Evolutionary conservation across 2,329 filamentous ascomycete genomes (phyloP).

Genomic region (Gliomastix tumulicola): DNA sequence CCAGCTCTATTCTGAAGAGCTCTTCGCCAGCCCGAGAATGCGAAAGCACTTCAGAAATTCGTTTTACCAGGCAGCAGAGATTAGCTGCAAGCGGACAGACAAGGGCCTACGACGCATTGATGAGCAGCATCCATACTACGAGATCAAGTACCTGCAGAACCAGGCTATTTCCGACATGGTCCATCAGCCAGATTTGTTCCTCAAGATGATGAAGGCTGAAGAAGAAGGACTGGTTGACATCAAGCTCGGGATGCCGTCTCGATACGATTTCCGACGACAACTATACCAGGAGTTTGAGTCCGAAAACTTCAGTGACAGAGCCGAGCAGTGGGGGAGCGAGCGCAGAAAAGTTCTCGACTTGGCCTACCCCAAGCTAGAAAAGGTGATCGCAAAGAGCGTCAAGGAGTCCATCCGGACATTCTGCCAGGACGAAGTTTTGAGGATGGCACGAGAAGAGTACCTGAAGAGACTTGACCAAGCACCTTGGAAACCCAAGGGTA

Average conservation of each 20-base stretch:
- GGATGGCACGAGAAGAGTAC: slow-evolving; percentile 81
- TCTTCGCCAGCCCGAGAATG: slow-evolving; percentile 82
- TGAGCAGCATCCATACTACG: slow-evolving; percentile 92
- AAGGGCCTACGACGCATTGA: slow-evolving; percentile 92
- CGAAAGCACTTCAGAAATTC: slow-evolving; percentile 77
- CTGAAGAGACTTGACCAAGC: slow-evolving; percentile 88
- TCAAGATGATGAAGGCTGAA: slow-evolving; percentile 97
- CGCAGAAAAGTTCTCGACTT: slow-evolving; percentile 77
- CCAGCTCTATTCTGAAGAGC: slow-evolving; percentile 84
- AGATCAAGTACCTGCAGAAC: slow-evolving; percentile 92
- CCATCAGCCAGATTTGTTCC: slow-evolving; percentile 77
- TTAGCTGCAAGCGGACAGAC: slow-evolving; percentile 86
- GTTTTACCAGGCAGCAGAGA: slow-evolving; percentile 76
- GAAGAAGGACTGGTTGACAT: slow-evolving; percentile 90
- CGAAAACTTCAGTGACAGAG: slow-evolving; percentile 90
- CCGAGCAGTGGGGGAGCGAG: slow-evolving; percentile 90
- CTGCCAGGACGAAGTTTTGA: slow-evolving; percentile 89
- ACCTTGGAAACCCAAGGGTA: slow-evolving; percentile 89
- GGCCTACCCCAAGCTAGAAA: slow-evolving; percentile 75
- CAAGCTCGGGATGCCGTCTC: slow-evolving; percentile 67
- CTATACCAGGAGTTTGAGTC: slow-evolving; percentile 82
- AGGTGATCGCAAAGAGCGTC: slow-evolving; percentile 80
- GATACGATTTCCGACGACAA: slow-evolving; percentile 67
- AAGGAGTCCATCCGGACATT: slow-evolving; percentile 92
- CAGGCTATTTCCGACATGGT: slow-evolving; percentile 80